phyloP scores from a whole-genome alignment of 139 green algal species.

The Diplosphaera chodatii region DNA sequence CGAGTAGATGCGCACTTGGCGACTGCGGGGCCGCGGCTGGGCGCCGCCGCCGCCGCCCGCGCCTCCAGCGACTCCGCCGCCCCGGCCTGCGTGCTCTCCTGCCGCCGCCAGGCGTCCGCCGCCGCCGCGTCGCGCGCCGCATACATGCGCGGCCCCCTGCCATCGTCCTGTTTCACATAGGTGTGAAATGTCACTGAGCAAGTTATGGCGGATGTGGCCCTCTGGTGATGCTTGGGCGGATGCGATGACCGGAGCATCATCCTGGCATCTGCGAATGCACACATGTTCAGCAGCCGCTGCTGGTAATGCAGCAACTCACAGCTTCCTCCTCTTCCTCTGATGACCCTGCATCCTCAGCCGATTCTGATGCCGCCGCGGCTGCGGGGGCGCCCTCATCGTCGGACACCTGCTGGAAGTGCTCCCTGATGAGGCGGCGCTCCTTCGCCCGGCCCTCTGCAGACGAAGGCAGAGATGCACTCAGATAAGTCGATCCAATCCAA shows the following conservation, averaged over 20 bases:
- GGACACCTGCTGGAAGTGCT: slow-evolving; percentile 53
- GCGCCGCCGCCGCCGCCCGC: slow-evolving; percentile 18
- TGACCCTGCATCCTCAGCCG: background rate
- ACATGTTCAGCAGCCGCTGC: too few species aligned
- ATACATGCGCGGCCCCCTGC: slow-evolving; percentile 10
- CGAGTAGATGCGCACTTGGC: background rate
- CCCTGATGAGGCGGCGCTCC: slow-evolving; percentile 42
- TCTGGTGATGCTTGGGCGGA: too few species aligned
- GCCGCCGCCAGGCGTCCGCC: slow-evolving; percentile 51
- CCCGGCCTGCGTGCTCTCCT: slow-evolving; percentile 35
- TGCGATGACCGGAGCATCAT: too few species aligned
- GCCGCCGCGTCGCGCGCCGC: slow-evolving; percentile 55
- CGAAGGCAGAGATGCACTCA: too few species aligned
- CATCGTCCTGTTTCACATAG: background rate
- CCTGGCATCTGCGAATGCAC: too few species aligned
- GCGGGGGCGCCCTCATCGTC: slow-evolving; percentile 3
- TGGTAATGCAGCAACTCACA: background rate
- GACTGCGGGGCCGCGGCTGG: background rate
- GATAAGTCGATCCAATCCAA: too few species aligned
- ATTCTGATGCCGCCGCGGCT: slow-evolving; percentile 1
- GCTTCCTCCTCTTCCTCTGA: slow-evolving; percentile 13
- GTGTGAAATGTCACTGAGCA: too few species aligned
- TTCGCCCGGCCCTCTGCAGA: slow-evolving; percentile 9
- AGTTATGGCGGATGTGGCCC: too few species aligned
- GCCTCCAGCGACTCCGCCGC: slow-evolving; percentile 50